Evolutionary conservation across 2,329 filamentous ascomycete species (phyloP), one percentile per base, ranked within the genome.

Genomic region (Geosmithia flava): DNA sequence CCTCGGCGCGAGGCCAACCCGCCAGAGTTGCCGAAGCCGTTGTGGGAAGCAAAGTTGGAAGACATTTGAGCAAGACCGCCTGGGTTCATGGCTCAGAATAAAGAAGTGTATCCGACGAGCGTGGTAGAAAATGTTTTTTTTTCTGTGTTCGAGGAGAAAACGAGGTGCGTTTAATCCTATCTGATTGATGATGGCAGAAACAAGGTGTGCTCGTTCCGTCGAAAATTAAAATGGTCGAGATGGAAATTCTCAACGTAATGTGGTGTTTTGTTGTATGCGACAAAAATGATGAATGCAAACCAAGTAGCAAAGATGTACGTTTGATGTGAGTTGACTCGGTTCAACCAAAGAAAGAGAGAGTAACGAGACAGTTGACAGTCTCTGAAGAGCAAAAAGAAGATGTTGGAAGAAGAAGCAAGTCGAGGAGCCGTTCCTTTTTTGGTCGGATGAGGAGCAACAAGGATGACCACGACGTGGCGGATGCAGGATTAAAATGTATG

Each of bases 1-100:
- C 94, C 87, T 55, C 93, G 84, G 58, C 77, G 75, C 23, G 90
- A 91, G 53, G 87, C 88, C 62, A 95, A 85, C 60, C 89, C 87
- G 55, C 85, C 80, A 47, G 89, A 85, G 70, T 87, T 80, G 61
- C 82, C 80, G 58, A 95, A 75, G 58, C 80, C 83, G 66, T 78
- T 78, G 62, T 78, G 74, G 66, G 84, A 75, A 65, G 77, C 71
- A 66, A 86, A 86, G 67, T 83, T 78, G 75, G 88, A 91, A 73
- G 88, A 87, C 91, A 97, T 97, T 79, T 94, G 89, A 93, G 89
- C 85, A 75, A 95, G 87, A 93, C 89, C 88, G 79, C 91, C 91
- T 80, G 91, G 83, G 91, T 95, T 85, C 84, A 94, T 83, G 57
- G 67, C 70, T 75, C 71, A 69, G 61, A 57, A 49, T 47, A 55